Evolutionary conservation across 2,329 filamentous ascomycete genomes (phyloP), one percentile per base, ranked within the genome.

Genomic region (Colletotrichum costaricense): DNA sequence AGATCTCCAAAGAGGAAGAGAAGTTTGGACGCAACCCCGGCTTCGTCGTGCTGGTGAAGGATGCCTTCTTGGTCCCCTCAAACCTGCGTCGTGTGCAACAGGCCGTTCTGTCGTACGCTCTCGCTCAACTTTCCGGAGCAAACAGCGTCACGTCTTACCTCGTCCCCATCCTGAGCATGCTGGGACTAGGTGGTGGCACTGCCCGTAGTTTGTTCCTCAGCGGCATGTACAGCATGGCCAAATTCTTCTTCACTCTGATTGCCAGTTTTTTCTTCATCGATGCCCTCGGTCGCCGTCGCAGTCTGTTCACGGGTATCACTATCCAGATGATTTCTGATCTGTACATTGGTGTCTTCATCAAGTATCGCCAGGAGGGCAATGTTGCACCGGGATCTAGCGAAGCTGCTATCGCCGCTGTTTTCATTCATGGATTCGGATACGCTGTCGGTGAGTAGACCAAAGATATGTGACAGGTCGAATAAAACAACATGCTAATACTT

Each of bases 351-450:
- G 78, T 81, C 2, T 86, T 81, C 38, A 78, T 86, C 57, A 84
- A 82, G 63, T 80, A 78, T 54, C 71, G 79, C 63, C 76, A 81
- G 69, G 38, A 73, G 0, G 79, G 78, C 0, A 14, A 67, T 0
- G 77, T 81, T 4, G 67, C 80, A 5, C 67, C 75, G 1, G 76
- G 75, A 1, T 78, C 84, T 5, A 81, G 80, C 0, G 76, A 84
- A 38, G 83, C 76, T 0, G 85, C 85, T 3, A 81, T 87, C 26
- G 85, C 84, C 0, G 81, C 83, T 2, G 81, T 87, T 24, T 87
- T 84, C 60, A 76, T 86, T 8, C 85, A 87, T 63, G 85, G 80
- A 0, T 85, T 87, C 58, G 86, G 84, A 5, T 87, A 85, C 74
- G 80, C 81, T 22, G 79, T 80, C 24, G 79, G 78, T 78, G 63